phyloP scores from a whole-genome alignment of 2,329 filamentous ascomycete genomes.

The Pseudogymnoascus destructans region DNA sequence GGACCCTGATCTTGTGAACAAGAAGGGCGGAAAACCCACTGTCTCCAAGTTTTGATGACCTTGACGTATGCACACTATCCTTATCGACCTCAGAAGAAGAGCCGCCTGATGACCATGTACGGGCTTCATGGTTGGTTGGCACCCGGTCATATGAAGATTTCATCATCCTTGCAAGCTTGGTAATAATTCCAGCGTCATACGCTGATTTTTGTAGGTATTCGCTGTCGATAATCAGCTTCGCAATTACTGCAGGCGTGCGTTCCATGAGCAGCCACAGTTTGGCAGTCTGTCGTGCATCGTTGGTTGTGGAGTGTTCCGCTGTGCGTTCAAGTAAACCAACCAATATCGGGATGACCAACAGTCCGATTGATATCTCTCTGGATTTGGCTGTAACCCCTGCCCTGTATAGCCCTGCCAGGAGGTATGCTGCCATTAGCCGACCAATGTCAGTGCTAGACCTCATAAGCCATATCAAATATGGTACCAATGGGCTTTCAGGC shows the following conservation, averaged over 20 bases:
- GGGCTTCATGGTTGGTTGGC: conserved; percentile 30
- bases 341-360: conserved; percentile 58
- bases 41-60: conserved; percentile 41
- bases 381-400: conserved; percentile 51
- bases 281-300: conserved; percentile 27
- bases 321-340: conserved; percentile 47
- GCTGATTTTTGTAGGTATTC: conserved; percentile 70
- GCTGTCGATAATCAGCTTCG: conserved; percentile 66
- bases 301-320: conserved; percentile 29
- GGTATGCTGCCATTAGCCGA: conserved; percentile 53
- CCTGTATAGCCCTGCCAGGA: conserved; percentile 57
- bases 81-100: neutral
- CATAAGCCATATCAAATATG: conserved; percentile 57
- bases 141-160: conserved; percentile 53
- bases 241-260: conserved; percentile 61
- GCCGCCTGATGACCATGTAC: conserved; percentile 39
- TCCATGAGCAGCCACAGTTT: conserved; percentile 46
- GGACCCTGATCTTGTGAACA: conserved; percentile 59
- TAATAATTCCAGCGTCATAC: conserved; percentile 54
- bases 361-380: conserved; percentile 50
- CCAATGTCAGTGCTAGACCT: conserved; percentile 44
- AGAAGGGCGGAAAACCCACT: conserved; percentile 46
- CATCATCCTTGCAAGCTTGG: conserved; percentile 47
- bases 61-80: conserved; percentile 10
- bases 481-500: conserved; percentile 55